Evolutionary conservation across 805 yeast species (phyloP), one percentile per base, ranked within the genome.

Genomic region (Ogataea nonfermentans): DNA sequence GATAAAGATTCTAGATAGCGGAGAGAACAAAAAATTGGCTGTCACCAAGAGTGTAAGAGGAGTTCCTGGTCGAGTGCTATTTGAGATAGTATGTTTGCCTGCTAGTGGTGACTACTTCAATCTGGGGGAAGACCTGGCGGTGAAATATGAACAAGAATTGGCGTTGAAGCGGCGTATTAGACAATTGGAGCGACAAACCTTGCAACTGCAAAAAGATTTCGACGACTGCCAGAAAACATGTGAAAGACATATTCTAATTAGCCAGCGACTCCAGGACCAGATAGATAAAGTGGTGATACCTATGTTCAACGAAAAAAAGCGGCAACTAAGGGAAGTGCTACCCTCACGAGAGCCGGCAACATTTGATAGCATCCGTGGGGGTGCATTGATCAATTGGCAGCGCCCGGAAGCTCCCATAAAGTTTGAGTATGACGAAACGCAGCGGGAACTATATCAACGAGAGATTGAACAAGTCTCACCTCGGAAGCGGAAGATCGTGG

Each of bases 391-490:
- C 29, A 43, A 38, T 20, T 29, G 38, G 10, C 52, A 48, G 27
- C 35, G 46, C 16, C 56, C 56, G 2, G 40, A 47, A n/a, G 47
- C 44, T 9, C 40, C 45, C 5, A 43, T 52, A 16, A 24, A 30
- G 36, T 48, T 52, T 23, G 44, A 48, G 2, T 52, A 41, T 32
- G 44, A 45, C 17, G 48, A 46, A 20, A 32, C 35, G 10, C 39
- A 35, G 16, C 24, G 26, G 8, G 43, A 35, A 4, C 40, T 43
- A 4, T 48, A 48, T 32, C 24, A 25, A 32, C 25, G 29, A 13
- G 49, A 52, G 35, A 45, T 52, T 8, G 43, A 46, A 14, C 32
- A 42, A 5, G 43, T 41, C 5, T 49, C 54, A 8, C 56, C 56
- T 2, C 40, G 45, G 15, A 52, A 52, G 38, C 48, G 42, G 11